Percentiles rank a stretch among this genome's conserved stretches.
Conservation (phyloP, 345 rosid species). For the Conringia planisiliqua region DNA sequence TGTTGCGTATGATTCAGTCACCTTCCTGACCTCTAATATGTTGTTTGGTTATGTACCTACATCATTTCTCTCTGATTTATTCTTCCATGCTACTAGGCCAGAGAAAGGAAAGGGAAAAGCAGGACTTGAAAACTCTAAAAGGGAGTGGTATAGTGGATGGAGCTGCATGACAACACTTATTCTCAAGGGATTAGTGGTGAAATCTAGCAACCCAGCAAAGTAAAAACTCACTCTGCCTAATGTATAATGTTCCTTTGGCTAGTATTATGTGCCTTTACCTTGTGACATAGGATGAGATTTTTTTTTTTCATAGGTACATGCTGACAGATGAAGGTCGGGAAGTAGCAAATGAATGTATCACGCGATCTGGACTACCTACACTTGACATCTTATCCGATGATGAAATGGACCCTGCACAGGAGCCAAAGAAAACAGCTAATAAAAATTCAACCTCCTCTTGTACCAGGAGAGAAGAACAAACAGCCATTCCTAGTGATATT, state of each 20-base stretch:
- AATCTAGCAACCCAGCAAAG: constrained; percentile 95
- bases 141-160: constrained; percentile 96
- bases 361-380: constrained; percentile 61
- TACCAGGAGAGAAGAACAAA: constrained; percentile 17
- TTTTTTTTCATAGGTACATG: constrained; percentile 55
- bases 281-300: neutral
- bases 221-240: constrained; percentile 33
- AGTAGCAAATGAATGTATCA: constrained; percentile 65
- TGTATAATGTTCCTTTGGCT: no score
- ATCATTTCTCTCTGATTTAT: neutral
- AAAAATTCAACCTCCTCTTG: constrained; percentile 24
- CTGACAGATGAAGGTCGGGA: constrained; percentile 77
- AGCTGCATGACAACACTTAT: constrained; percentile 82
- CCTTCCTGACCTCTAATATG: neutral
- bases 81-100: constrained; percentile 47
- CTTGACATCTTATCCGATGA: constrained; percentile 30
- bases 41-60: neutral
- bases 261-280: neutral
- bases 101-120: constrained; percentile 80
- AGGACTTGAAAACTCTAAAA: constrained; percentile 63
- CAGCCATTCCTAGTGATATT: constrained; percentile 27
- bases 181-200: constrained; percentile 79
- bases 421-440: constrained; percentile 23
- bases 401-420: constrained; percentile 35
- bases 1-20: constrained; percentile 50